Conservation (phyloP, 1,284 basidiomycete genomes). For the Leccinum griseonigrum region DNA sequence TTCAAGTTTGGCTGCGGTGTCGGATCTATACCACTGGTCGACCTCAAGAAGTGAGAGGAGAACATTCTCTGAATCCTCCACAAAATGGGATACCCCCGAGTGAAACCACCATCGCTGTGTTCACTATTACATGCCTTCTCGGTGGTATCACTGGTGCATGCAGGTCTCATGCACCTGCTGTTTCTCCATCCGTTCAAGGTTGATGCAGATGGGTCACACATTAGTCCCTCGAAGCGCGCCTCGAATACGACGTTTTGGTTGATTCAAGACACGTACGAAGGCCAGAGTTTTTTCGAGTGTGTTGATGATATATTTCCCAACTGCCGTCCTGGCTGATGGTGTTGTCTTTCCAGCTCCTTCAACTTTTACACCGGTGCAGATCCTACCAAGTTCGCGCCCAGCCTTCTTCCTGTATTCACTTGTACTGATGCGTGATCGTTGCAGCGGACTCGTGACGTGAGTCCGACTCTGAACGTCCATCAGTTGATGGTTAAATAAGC, state of each 20-base stretch:
- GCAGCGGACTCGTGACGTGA: conserved; percentile 61
- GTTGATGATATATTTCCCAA: conserved; percentile 21
- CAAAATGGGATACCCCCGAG: conserved; percentile 17
- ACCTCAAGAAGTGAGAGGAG: neutral
- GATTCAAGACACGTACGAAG: conserved; percentile 52
- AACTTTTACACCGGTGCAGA: conserved; percentile 58
- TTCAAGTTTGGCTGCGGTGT: conserved; percentile 8
- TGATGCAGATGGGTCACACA: neutral
- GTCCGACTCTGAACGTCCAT: conserved; percentile 19
- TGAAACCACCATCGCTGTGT: conserved; percentile 9
- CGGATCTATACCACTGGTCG: neutral
- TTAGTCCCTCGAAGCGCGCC: conserved; percentile 19
- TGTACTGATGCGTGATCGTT: conserved; percentile 16
- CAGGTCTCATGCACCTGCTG: conserved; percentile 6
- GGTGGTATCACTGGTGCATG: conserved; percentile 14
- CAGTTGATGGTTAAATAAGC: conserved; percentile 1
- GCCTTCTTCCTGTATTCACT: conserved; percentile 2
- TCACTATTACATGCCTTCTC: conserved; percentile 16
- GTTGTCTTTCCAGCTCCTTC: conserved; percentile 38
- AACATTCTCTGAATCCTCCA: conserved; percentile 7
- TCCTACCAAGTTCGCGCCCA: conserved; percentile 51
- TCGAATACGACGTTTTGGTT: conserved; percentile 57
- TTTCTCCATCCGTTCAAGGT: conserved; percentile 3
- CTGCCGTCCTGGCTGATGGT: conserved; percentile 12
- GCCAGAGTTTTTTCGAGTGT: conserved; percentile 53